These are phyloP conservation scores for Starmerella cellae DNA, from an alignment of 805 yeast genomes.

Conservation along the genomic window DNA sequence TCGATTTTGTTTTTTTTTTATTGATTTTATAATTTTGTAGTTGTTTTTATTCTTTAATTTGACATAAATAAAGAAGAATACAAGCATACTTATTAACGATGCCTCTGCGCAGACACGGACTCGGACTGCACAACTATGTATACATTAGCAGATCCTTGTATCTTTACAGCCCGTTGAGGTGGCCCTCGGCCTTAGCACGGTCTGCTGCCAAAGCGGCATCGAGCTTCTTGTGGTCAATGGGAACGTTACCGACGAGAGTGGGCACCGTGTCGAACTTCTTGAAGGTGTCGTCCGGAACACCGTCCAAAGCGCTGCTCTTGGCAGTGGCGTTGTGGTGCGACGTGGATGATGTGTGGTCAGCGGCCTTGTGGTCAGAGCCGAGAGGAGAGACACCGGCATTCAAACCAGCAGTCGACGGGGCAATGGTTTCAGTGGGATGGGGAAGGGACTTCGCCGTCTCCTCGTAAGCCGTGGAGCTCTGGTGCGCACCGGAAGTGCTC, in stretches of 20 bases:
- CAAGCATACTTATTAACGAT: not conserved
- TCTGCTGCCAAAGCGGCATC: slow-evolving; percentile 13
- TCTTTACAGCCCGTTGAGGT: slow-evolving; percentile 4
- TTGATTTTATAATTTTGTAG: no score
- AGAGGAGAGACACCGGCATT: not conserved
- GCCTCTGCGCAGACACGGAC: no score
- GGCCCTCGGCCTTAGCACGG: slow-evolving; percentile 13
- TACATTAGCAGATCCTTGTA: not conserved
- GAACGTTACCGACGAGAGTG: slow-evolving; percentile 25
- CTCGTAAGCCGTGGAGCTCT: not conserved
- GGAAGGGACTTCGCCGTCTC: not conserved
- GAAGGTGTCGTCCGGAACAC: slow-evolving; percentile 17
- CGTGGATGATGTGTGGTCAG: slow-evolving; percentile 8
- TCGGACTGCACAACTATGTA: not conserved
- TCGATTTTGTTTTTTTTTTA: no score
- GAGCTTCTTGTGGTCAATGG: slow-evolving; percentile 20
- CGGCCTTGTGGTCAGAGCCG: not conserved
- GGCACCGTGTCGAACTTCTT: slow-evolving; percentile 24
- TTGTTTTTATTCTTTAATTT: no score
- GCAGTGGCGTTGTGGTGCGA: no score
- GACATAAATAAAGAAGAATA: not conserved
- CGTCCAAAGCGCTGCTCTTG: no score
- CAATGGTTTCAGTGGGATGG: not conserved
- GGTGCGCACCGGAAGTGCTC: slow-evolving; percentile 10
- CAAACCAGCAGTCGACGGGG: not conserved